Evolutionary conservation across 768 basidiomycete species (phyloP).

Genomic region (Rhodotorula taiwanensis): DNA sequence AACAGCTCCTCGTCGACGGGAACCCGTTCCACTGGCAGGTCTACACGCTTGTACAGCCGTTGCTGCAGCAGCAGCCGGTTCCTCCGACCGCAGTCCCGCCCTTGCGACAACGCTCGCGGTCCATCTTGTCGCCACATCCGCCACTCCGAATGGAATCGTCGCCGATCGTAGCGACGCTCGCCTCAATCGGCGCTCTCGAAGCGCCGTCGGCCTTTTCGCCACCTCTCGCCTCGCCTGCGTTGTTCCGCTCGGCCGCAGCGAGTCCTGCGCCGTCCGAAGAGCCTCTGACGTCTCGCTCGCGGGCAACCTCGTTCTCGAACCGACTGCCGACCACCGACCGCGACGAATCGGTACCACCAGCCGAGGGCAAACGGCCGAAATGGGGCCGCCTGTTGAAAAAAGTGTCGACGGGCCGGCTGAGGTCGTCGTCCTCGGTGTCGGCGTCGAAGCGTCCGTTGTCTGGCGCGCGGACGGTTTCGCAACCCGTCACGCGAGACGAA

Average conservation of each 20-base stretch:
- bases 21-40: conserved; percentile 95
- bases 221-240: neutral
- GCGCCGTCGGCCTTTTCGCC: too few relatives aligned
- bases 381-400: conserved; percentile 34
- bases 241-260: neutral
- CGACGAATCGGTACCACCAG: neutral
- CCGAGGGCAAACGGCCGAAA: neutral
- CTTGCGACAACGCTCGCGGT: neutral
- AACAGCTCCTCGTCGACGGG: conserved; percentile 82
- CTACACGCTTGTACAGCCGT: conserved; percentile 78
- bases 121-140: neutral
- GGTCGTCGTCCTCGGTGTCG: conserved; percentile 7
- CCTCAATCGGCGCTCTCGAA: neutral
- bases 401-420: conserved; percentile 18
- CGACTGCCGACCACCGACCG: neutral
- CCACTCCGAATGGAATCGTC: neutral
- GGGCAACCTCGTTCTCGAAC: conserved; percentile 24
- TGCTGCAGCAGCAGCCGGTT: conserved; percentile 54
- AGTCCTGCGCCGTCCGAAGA: neutral
- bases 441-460: neutral
- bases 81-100: neutral
- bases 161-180: neutral
- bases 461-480: conserved; percentile 19
- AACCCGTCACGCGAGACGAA: conserved; percentile 25
- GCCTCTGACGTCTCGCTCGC: neutral